Conservation (phyloP, 768 basidiomycete species). For the Termitomyces sp. region DNA sequence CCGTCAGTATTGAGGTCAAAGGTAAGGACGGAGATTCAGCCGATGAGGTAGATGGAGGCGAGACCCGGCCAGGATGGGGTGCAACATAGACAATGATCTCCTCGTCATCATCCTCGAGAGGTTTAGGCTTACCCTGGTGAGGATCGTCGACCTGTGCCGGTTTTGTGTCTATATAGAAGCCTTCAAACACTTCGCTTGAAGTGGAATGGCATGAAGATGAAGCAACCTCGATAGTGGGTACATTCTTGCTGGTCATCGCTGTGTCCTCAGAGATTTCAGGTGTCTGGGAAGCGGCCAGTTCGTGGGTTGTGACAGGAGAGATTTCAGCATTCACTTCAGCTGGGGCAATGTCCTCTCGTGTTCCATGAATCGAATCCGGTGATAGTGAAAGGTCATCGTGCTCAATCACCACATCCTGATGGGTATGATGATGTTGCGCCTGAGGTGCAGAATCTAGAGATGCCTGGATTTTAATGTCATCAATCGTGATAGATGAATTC, state of each 20-base stretch:
- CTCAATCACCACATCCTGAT: background rate
- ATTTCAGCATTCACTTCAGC: background rate
- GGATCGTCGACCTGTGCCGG: constrained; percentile 20
- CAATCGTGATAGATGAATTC: background rate
- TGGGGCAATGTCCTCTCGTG: background rate
- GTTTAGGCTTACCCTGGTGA: constrained; percentile 6
- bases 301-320: background rate
- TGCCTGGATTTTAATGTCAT: background rate
- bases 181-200: constrained; percentile 1
- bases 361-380: background rate
- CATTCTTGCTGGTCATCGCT: background rate
- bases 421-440: background rate
- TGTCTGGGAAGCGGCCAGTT: background rate
- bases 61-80: constrained; percentile 51
- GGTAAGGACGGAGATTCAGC: constrained; percentile 7
- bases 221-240: background rate
- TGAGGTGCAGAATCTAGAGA: background rate
- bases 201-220: background rate
- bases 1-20: constrained; percentile 20
- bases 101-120: constrained; percentile 40
- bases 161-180: constrained; percentile 36
- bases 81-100: constrained; percentile 77
- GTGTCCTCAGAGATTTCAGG: background rate
- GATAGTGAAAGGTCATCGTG: background rate
- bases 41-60: constrained; percentile 3